These are phyloP conservation scores for Przewalskia tangutica DNA, from an alignment of 257 asterid genomes.

Conservation along the genomic window DNA sequence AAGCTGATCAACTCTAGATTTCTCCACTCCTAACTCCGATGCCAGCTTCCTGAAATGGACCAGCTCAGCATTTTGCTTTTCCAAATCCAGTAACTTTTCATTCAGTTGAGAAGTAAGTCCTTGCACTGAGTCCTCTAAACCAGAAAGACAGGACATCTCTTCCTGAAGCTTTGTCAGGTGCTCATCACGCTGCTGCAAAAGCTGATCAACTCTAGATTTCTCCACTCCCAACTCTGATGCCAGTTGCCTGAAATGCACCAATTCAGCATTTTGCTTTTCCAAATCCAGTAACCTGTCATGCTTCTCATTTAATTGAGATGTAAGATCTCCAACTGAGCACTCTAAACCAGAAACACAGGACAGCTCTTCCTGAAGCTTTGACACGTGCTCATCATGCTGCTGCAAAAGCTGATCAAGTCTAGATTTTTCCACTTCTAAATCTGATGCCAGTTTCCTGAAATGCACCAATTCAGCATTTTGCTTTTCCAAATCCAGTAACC, in stretches of 20 bases:
- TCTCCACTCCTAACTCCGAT: slow-evolving; percentile 50
- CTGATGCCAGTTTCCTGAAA: slow-evolving; percentile 35
- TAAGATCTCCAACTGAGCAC: slow-evolving; percentile 38
- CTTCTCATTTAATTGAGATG: slow-evolving; percentile 29
- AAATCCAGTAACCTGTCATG: slow-evolving; percentile 27
- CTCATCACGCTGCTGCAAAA: slow-evolving; percentile 34
- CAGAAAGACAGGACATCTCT: slow-evolving; percentile 23
- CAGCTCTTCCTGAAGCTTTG: slow-evolving; percentile 26
- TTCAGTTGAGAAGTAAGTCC: slow-evolving; percentile 45
- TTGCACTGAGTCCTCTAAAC: slow-evolving; percentile 35
- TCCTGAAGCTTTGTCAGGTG: slow-evolving; percentile 30
- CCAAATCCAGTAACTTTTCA: slow-evolving; percentile 24
- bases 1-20: slow-evolving; percentile 38
- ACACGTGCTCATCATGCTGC: slow-evolving; percentile 35
- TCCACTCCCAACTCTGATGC: slow-evolving; percentile 48
- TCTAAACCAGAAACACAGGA: slow-evolving; percentile 36
- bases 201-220: slow-evolving; percentile 40
- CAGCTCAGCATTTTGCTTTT: slow-evolving; percentile 41
- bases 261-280: slow-evolving; percentile 41
- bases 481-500: slow-evolving; percentile 25
- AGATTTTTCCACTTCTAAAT: slow-evolving; percentile 53
- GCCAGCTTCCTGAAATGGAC: slow-evolving; percentile 33
- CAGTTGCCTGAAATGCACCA: slow-evolving; percentile 35
- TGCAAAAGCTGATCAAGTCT: slow-evolving; percentile 34
- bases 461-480: slow-evolving; percentile 41